Evolutionary conservation across 2,329 filamentous ascomycete species (phyloP).

Genomic region (Pyricularia grisea): DNA sequence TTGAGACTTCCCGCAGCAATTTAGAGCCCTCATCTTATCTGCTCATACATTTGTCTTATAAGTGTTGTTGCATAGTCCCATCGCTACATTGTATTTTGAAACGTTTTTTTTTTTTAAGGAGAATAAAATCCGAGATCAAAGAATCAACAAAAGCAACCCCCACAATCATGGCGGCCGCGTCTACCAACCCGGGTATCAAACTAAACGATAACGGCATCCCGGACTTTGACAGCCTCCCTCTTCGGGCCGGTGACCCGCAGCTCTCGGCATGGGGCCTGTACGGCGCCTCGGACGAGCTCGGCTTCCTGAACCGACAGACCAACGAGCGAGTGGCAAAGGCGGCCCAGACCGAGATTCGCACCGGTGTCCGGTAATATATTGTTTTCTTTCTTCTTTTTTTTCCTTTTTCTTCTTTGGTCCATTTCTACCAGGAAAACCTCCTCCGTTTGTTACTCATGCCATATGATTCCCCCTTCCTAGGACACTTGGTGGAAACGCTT

Average conservation of each 20-base stretch:
- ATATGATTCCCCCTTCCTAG: too few species aligned
- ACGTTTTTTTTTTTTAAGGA: too few species aligned
- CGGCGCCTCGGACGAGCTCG: constrained; percentile 47
- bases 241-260: constrained; percentile 8
- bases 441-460: too few species aligned
- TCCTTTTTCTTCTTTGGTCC: not conserved
- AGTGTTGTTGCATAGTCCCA: not conserved
- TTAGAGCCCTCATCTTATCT: too few species aligned
- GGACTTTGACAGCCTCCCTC: constrained; percentile 8
- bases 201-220: constrained; percentile 5
- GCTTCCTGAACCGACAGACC: constrained; percentile 51
- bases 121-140: not conserved
- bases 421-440: too few species aligned
- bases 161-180: constrained; percentile 1
- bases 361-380: constrained; percentile 33
- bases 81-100: not conserved
- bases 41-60: not conserved
- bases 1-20: too few species aligned
- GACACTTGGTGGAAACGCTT: too few species aligned
- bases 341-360: constrained; percentile 41
- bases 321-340: constrained; percentile 40
- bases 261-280: constrained; percentile 38
- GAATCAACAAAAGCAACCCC: not conserved
- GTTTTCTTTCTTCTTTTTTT: not conserved
- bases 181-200: not conserved